A percentile compares a stretch with the other conserved stretches of the same genome.
These are phyloP conservation scores for Pseudogymnoascus sp. DNA, from an alignment of 2,329 filamentous ascomycete genomes.

Conservation along the genomic window DNA sequence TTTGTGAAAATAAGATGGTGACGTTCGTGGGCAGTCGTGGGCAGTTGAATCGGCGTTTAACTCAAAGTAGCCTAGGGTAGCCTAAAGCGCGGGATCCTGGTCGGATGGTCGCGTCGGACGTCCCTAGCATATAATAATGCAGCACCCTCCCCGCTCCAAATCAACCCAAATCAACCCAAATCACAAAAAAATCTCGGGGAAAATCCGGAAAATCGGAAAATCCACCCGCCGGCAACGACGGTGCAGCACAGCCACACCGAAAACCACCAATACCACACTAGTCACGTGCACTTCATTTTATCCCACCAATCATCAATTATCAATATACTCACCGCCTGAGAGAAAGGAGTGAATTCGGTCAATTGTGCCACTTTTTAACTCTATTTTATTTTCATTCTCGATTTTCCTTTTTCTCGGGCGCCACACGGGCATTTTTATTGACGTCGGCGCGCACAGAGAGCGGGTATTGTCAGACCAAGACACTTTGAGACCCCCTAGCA, in stretches of 20 bases:
- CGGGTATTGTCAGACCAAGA: background rate
- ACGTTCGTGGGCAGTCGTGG: background rate
- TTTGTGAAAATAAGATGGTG: slow-evolving; percentile 4
- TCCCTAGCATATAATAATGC: slow-evolving; percentile 8
- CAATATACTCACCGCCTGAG: background rate
- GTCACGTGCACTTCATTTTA: background rate
- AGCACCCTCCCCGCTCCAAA: background rate
- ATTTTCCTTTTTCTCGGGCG: background rate
- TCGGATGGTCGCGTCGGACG: background rate
- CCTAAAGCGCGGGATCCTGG: background rate
- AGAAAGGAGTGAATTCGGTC: background rate
- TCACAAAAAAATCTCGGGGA: background rate
- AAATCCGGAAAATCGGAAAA: background rate
- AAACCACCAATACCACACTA: background rate
- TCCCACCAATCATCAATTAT: background rate
- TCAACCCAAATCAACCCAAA: background rate
- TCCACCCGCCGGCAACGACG: background rate
- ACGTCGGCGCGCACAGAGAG: background rate
- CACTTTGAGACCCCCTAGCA: background rate
- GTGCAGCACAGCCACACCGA: background rate
- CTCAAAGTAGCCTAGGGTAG: background rate
- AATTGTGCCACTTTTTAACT: slow-evolving; percentile 2
- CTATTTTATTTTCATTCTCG: slow-evolving; percentile 4
- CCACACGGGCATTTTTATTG: background rate
- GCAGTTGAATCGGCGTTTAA: background rate